Evolutionary conservation across 176 grass and related monocot genomes (phyloP).

Genomic region (Zea mays): DNA sequence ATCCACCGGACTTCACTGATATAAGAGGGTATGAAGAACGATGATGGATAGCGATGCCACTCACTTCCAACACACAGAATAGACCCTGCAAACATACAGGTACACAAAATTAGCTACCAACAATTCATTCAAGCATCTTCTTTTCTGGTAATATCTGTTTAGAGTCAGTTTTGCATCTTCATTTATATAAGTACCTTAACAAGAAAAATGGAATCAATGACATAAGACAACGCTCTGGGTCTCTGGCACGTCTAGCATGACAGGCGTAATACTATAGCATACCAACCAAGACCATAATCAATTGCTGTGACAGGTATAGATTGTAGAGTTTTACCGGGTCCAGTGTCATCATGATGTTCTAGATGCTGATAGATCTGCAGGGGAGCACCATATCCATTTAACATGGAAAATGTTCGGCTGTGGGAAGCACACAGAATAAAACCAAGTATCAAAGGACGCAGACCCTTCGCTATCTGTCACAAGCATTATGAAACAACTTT

Average conservation of each 20-base stretch:
- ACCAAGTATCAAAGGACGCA: slow-evolving; percentile 82
- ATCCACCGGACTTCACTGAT: slow-evolving; percentile 91
- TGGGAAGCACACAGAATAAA: slow-evolving; percentile 94
- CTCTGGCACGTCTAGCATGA: neutral
- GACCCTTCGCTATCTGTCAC: slow-evolving; percentile 81
- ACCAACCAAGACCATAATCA: neutral
- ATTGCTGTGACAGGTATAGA: neutral
- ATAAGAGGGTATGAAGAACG: slow-evolving; percentile 86
- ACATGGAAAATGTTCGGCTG: slow-evolving; percentile 95
- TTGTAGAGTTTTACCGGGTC: slow-evolving; percentile 58
- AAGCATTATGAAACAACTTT: slow-evolving; percentile 37
- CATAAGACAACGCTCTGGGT: neutral
- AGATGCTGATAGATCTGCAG: slow-evolving; percentile 90
- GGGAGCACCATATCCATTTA: slow-evolving; percentile 93
- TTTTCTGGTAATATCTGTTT: slow-evolving; percentile 11
- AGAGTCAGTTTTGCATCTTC: neutral
- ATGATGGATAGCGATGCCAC: slow-evolving; percentile 96
- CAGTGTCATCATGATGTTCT: slow-evolving; percentile 84
- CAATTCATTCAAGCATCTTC: neutral
- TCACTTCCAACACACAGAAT: slow-evolving; percentile 89
- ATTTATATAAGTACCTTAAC: slow-evolving; percentile 17
- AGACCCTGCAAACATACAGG: slow-evolving; percentile 54
- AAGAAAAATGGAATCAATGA: neutral
- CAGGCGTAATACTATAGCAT: neutral
- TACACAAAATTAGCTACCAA: slow-evolving; percentile 6